Percentiles rank a stretch among this genome's conserved stretches.
phyloP scores from a whole-genome alignment of 2,329 filamentous ascomycete genomes.

The Thelonectria blattea region DNA sequence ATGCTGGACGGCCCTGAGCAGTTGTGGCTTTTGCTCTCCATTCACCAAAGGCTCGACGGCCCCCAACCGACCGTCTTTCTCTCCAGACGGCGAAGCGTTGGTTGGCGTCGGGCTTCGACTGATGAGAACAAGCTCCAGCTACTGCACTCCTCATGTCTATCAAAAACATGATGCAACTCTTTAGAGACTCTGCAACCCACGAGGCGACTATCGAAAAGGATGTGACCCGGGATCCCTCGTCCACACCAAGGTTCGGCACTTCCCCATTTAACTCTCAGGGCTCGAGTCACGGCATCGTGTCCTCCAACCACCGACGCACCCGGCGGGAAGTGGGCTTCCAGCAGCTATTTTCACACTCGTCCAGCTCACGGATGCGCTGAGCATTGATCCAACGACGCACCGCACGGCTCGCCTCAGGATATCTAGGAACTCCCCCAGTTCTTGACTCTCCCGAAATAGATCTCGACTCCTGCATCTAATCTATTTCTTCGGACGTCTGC shows the following conservation, averaged over 20 bases:
- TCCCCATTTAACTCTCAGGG: conserved; percentile 15
- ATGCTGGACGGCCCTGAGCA: background rate
- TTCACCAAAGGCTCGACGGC: background rate
- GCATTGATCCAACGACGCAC: conserved; percentile 22
- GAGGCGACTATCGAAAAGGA: conserved; percentile 1
- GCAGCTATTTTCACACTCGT: conserved; percentile 8
- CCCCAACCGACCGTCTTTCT: background rate
- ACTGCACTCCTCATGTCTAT: conserved; percentile 17
- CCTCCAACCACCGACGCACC: conserved; percentile 11
- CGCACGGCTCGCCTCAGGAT: conserved; percentile 3
- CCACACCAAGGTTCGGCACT: conserved; percentile 9
- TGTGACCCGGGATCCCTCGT: conserved; percentile 20
- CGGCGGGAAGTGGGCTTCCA: conserved; percentile 12
- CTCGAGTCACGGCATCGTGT: conserved; percentile 19
- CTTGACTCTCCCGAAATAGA: conserved; percentile 5
- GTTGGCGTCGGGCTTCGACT: background rate
- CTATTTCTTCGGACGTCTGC: conserved; percentile 5
- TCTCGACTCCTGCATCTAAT: conserved; percentile 1
- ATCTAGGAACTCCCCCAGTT: background rate
- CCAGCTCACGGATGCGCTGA: conserved; percentile 18
- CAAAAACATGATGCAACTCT: conserved; percentile 1
- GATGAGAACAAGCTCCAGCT: background rate
- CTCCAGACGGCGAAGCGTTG: conserved; percentile 7
- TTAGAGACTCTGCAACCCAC: background rate
- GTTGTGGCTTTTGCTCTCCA: background rate